These are phyloP conservation scores for Macrocybe gigantea DNA, from an alignment of 768 basidiomycete genomes.

Conservation along the genomic window DNA sequence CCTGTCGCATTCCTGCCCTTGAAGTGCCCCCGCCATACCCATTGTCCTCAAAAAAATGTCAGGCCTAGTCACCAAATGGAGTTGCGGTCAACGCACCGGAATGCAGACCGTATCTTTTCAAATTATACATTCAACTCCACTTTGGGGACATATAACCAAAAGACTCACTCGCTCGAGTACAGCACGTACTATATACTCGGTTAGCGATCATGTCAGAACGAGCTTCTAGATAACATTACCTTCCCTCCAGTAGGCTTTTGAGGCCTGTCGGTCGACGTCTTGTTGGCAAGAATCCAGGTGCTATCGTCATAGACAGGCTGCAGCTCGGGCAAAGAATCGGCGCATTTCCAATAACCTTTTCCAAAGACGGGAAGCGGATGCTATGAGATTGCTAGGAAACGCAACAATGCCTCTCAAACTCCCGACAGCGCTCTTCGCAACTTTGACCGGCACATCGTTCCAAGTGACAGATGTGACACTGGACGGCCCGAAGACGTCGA, in stretches of 20 bases:
- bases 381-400: slow-evolving; percentile 23
- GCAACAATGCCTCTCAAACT: slow-evolving; percentile 28
- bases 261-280: slow-evolving; percentile 51
- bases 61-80: too few relatives aligned
- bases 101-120: slow-evolving; percentile 23
- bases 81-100: slow-evolving; percentile 8
- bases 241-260: slow-evolving; percentile 53
- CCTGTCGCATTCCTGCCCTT: slow-evolving; percentile 31
- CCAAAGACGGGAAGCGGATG: slow-evolving; percentile 33
- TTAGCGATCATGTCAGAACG: neutral
- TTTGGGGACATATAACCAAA: neutral
- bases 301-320: slow-evolving; percentile 45
- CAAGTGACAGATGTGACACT: slow-evolving; percentile 41
- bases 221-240: slow-evolving; percentile 25
- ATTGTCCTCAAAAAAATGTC: slow-evolving; percentile 19
- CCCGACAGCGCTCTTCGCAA: slow-evolving; percentile 20
- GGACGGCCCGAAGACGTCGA: slow-evolving; percentile 50
- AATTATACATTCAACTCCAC: neutral
- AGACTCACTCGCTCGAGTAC: slow-evolving; percentile 24
- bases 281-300: slow-evolving; percentile 52
- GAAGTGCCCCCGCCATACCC: slow-evolving; percentile 43
- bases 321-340: slow-evolving; percentile 60
- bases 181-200: slow-evolving; percentile 18
- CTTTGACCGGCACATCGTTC: slow-evolving; percentile 45
- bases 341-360: slow-evolving; percentile 46